A percentile compares a stretch with the other conserved stretches of the same genome.
These are phyloP conservation scores for Trichoderma harzianum DNA, from an alignment of 2,329 filamentous ascomycete species.

Conservation along the genomic window DNA sequence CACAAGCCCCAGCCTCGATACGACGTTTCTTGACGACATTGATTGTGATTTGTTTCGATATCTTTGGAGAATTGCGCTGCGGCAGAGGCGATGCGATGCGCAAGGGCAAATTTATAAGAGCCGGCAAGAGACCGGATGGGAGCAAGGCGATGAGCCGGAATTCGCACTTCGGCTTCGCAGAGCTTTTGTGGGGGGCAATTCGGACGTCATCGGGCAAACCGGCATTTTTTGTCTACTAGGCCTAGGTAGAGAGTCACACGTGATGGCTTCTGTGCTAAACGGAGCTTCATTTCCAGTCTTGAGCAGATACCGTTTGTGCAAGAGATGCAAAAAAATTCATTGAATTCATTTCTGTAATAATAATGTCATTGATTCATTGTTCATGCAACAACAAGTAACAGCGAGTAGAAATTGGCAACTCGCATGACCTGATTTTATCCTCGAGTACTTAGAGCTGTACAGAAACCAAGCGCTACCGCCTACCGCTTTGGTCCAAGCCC, in stretches of 20 bases:
- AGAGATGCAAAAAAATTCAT: background rate
- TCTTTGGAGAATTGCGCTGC: background rate
- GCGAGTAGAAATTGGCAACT: background rate
- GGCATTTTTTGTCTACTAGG: background rate
- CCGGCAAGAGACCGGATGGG: background rate
- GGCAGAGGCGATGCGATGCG: background rate
- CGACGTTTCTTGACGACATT: conserved; percentile 31
- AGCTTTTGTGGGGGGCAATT: conserved; percentile 20
- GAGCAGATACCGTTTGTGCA: no score
- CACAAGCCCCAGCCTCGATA: conserved; percentile 31
- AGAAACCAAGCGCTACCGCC: background rate
- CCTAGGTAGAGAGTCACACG: background rate
- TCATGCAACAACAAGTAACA: background rate
- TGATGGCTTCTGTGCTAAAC: background rate
- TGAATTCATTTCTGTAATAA: background rate
- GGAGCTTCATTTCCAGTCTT: background rate
- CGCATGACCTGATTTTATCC: background rate
- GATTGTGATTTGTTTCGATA: conserved; percentile 22
- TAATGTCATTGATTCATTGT: background rate
- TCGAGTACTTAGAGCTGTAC: background rate
- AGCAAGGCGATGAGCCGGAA: background rate
- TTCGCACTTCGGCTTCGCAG: conserved; percentile 15
- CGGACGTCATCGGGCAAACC: conserved; percentile 32
- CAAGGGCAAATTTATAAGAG: background rate
- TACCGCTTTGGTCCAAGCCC: conserved; percentile 8